phyloP scores from a whole-genome alignment of 2,329 filamentous ascomycete species.

The Penicillium sp. region DNA sequence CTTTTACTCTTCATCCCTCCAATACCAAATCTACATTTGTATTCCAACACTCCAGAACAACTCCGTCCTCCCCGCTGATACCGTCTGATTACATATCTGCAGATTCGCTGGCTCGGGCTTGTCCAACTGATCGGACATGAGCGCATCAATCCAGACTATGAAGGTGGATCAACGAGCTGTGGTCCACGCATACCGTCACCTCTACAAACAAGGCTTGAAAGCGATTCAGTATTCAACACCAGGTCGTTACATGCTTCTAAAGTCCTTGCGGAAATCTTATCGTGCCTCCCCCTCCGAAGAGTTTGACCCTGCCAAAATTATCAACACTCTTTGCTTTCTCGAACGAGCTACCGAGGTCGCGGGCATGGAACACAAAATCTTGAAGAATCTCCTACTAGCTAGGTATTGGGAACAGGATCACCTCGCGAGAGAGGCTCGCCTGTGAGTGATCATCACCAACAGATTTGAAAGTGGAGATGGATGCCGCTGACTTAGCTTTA shows the following conservation, averaged over 20 bases:
- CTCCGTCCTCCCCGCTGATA: neutral
- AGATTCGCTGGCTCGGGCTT: neutral
- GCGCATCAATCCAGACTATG: constrained; percentile 7
- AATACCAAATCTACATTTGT: constrained; percentile 1
- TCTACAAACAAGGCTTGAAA: constrained; percentile 55
- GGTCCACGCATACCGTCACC: constrained; percentile 56
- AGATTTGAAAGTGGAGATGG: constrained; percentile 6
- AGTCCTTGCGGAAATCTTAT: constrained; percentile 45
- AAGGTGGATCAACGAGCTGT: constrained; percentile 33
- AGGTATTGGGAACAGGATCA: constrained; percentile 45
- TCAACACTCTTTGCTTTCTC: constrained; percentile 50
- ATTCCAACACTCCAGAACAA: neutral
- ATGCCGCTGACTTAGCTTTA: constrained; percentile 26
- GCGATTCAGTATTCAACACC: constrained; percentile 59
- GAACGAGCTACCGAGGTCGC: constrained; percentile 39
- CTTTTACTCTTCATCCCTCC: constrained; percentile 1
- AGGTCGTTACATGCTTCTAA: constrained; percentile 53
- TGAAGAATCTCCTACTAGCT: constrained; percentile 47
- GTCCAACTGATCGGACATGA: constrained; percentile 7
- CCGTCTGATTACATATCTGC: neutral
- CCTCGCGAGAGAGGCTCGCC: constrained; percentile 30
- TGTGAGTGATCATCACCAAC: constrained; percentile 27
- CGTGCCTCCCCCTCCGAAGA: constrained; percentile 36
- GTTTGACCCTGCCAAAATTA: constrained; percentile 42
- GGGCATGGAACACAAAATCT: constrained; percentile 49